Evolutionary conservation across 1,139 yeast genomes (phyloP), one percentile per base, ranked within the genome.

Genomic region (Candida albicans): DNA sequence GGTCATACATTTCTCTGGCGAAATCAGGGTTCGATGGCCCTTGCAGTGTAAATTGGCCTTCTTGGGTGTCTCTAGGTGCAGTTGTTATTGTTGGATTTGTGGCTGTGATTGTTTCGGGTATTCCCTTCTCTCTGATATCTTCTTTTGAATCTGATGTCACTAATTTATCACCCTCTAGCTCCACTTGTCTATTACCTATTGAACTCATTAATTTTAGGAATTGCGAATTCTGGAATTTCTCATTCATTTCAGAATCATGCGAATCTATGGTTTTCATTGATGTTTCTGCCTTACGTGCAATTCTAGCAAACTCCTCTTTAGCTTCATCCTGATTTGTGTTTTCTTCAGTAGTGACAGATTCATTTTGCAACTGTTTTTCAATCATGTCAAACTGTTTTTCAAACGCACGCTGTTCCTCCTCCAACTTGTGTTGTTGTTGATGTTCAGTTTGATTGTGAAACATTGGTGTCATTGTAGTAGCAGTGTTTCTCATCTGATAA

Each of bases 181-280:
- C 77, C 25, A 73, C 75, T 39, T 61, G 49, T 39, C 73, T 53
- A 35, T 61, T 62, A 7, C 72, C 65, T 12, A 73, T 71, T 11
- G 67, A 62, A 30, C 55, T 54, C 78, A 73, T 73, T 42, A 73
- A 58, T 52, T 72, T 70, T 42, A 73, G 57, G 47, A 73, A 73
- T 38, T 65, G 59, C 2, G 73, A 67, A 47, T 67, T 62, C 49
- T 68, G 63, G 46, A 73, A 62, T 54, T 73, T 73, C 13, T 55
- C 53, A 11, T 54, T 55, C 48, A 66, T 66, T 26, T 60, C 67
- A 25, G 58, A 53, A 39, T 52, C 52, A 37, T 50, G 49, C 8
- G 61, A 50, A 22, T 47, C 51, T 5, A 53, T 48, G 5, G 52
- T 39, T 26, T 56, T 49, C 64, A 73, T 65, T 11, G 75, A 59